phyloP scores from a whole-genome alignment of 2,329 filamentous ascomycete species.

The Madurella fahalii region DNA sequence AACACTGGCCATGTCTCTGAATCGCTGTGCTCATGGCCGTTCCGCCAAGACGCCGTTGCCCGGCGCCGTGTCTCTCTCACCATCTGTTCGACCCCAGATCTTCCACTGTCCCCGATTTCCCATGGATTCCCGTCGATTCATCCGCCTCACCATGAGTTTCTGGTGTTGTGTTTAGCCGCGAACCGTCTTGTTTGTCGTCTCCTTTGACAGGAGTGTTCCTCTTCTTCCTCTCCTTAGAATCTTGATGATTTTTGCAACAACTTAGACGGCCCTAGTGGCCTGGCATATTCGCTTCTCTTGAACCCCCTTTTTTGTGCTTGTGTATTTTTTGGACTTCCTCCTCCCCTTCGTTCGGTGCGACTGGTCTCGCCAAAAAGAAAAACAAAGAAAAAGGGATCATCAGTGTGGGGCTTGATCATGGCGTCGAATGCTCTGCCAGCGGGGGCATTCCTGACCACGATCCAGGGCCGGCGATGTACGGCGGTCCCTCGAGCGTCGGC shows the following conservation, averaged over 20 bases:
- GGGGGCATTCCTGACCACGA: constrained; percentile 47
- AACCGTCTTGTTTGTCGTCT: constrained; percentile 10
- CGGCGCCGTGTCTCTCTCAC: background rate
- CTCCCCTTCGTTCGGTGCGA: constrained; percentile 34
- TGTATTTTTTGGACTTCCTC: constrained; percentile 25
- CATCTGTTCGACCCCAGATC: constrained; percentile 19
- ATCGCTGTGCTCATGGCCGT: background rate
- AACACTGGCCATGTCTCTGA: background rate
- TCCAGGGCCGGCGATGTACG: constrained; percentile 51
- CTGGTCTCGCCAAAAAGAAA: constrained; percentile 40
- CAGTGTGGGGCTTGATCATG: constrained; percentile 34
- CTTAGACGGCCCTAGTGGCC: constrained; percentile 39
- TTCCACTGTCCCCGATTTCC: constrained; percentile 19
- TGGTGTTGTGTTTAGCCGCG: constrained; percentile 29
- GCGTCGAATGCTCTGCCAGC: constrained; percentile 40
- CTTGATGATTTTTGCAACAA: constrained; percentile 39
- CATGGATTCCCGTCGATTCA: constrained; percentile 25
- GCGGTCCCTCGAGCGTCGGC: constrained; percentile 41
- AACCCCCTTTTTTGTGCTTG: constrained; percentile 28
- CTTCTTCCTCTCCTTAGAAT: constrained; percentile 19
- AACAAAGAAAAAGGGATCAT: constrained; percentile 10
- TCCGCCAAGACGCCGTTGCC: constrained; percentile 1
- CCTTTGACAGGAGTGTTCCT: constrained; percentile 21
- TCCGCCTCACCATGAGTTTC: constrained; percentile 27
- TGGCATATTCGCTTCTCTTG: constrained; percentile 26